Evolutionary conservation across 2,329 filamentous ascomycete genomes (phyloP).

Genomic region (Madurella fahalii): DNA sequence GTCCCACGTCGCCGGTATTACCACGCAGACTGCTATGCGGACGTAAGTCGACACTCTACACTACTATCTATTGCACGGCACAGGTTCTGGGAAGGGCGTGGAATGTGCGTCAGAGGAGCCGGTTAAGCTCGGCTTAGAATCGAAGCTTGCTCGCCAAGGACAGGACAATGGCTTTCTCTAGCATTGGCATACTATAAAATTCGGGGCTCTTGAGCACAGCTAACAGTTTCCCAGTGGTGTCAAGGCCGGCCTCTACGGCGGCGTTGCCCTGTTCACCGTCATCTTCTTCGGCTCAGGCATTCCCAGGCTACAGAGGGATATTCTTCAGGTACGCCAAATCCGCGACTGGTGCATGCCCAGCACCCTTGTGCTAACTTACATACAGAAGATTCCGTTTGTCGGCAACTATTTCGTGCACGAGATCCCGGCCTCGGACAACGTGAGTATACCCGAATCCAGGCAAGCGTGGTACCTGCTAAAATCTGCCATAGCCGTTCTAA

Average conservation of each 20-base stretch:
- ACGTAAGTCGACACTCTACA: slow-evolving; percentile 44
- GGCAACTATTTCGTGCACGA: slow-evolving; percentile 49
- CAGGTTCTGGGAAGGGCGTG: too few relatives aligned
- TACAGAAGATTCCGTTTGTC: slow-evolving; percentile 53
- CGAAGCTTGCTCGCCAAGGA: background rate
- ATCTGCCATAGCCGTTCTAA: slow-evolving; percentile 25
- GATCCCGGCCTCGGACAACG: slow-evolving; percentile 58
- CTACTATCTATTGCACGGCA: background rate
- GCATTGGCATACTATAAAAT: background rate
- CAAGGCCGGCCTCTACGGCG: slow-evolving; percentile 53
- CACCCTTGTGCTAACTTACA: slow-evolving; percentile 23
- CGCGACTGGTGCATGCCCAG: rapidly evolving
- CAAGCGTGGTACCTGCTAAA: slow-evolving; percentile 2
- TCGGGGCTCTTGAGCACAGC: background rate
- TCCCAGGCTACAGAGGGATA: slow-evolving; percentile 55
- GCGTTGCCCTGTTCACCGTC: slow-evolving; percentile 52
- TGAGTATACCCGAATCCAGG: slow-evolving; percentile 36
- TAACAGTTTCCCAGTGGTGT: slow-evolving; percentile 41
- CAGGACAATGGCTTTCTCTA: background rate
- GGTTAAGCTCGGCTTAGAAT: too few relatives aligned
- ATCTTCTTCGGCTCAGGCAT: slow-evolving; percentile 61
- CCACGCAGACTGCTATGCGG: slow-evolving; percentile 42
- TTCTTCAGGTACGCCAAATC: slow-evolving; percentile 48
- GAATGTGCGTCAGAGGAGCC: too few relatives aligned
- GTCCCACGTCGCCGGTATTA: slow-evolving; percentile 52